phyloP scores from a whole-genome alignment of 306 rosid species.

The Bauhinia variegata region DNA sequence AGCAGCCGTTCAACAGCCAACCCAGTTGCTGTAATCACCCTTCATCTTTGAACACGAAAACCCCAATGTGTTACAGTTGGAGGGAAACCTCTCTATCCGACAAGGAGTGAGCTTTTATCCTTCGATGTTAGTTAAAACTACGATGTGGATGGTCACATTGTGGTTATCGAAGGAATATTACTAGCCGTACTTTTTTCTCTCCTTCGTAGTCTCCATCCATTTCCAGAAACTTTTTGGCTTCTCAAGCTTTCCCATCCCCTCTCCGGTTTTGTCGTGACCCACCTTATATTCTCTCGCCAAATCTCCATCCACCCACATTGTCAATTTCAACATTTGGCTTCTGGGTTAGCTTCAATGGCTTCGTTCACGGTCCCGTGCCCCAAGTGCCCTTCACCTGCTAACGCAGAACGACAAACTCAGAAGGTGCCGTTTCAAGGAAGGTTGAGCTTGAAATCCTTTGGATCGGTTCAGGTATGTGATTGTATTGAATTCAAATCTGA shows the following conservation, averaged over 20 bases:
- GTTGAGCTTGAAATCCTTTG: conserved; percentile 42
- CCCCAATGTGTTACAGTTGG: too few relatives aligned
- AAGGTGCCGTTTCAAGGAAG: conserved; percentile 36
- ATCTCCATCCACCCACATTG: conserved; percentile 21
- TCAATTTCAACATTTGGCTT: conserved; percentile 33
- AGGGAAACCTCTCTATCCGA: too few relatives aligned
- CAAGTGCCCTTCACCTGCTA: conserved; percentile 43
- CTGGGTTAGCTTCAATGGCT: conserved; percentile 52
- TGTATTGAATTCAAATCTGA: conserved; percentile 38
- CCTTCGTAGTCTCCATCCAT: conserved; percentile 36
- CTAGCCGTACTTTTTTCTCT: conserved; percentile 12
- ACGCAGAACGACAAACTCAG: conserved; percentile 24
- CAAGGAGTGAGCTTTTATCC: not conserved
- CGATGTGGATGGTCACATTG: conserved; percentile 42
- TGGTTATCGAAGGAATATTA: conserved; percentile 43
- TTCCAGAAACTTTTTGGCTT: not conserved
- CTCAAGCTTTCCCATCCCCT: conserved; percentile 36
- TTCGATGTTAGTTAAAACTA: conserved; percentile 25
- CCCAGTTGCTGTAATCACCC: too few relatives aligned
- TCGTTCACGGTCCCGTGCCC: conserved; percentile 67
- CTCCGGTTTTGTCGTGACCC: conserved; percentile 37
- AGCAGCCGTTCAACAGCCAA: too few relatives aligned
- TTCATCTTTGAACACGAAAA: too few relatives aligned
- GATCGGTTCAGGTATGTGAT: conserved; percentile 47
- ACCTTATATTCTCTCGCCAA: conserved; percentile 12